Evolutionary conservation across 345 rosid species (phyloP).

Genomic region (Viola odorata): DNA sequence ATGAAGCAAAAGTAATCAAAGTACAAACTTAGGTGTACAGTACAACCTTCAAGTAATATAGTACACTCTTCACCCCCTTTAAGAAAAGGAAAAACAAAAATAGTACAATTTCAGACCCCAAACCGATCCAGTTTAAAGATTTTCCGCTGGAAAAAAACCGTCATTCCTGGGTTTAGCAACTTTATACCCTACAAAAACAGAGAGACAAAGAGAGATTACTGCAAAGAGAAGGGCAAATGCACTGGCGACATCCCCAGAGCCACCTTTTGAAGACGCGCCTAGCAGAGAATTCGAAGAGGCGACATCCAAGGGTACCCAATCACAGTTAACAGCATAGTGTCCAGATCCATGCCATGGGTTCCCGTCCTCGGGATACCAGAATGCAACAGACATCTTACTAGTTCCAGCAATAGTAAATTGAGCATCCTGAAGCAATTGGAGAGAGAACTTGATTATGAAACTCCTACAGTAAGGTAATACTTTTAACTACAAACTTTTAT

Average conservation of each 20-base stretch:
- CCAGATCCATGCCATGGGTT: conserved; percentile 83
- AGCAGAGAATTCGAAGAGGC: conserved; percentile 36
- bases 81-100: too few species aligned
- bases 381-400: conserved; percentile 75
- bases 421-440: conserved; percentile 56
- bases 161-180: conserved; percentile 25
- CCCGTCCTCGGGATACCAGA: conserved; percentile 86
- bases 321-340: conserved; percentile 79
- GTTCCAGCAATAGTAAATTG: conserved; percentile 71
- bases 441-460: conserved; percentile 1
- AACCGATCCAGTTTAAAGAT: not conserved
- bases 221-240: conserved; percentile 61
- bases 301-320: conserved; percentile 71
- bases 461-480: conserved; percentile 20
- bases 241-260: conserved; percentile 48
- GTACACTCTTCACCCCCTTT: too few species aligned
- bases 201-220: conserved; percentile 46
- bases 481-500: not conserved
- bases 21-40: conserved; percentile 13
- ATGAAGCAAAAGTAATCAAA: not conserved
- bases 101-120: not conserved
- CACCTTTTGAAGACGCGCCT: conserved; percentile 24
- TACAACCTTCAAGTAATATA: not conserved
- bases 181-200: conserved; percentile 61
- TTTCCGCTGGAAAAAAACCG: conserved; percentile 42